phyloP scores from a whole-genome alignment of 495 filamentous ascomycete species.

The Xylaria scruposa region DNA sequence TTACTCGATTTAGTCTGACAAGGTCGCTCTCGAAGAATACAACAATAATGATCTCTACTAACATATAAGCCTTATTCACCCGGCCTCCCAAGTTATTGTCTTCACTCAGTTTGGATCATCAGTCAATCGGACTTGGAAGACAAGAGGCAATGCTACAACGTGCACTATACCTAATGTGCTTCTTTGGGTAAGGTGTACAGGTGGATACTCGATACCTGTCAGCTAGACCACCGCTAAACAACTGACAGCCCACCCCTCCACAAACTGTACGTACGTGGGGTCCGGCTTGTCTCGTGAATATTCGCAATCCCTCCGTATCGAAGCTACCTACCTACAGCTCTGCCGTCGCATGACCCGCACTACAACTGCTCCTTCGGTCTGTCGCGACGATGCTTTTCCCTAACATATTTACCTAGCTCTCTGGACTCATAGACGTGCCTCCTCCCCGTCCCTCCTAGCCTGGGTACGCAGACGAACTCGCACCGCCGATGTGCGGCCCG shows the following conservation, averaged over 20 bases:
- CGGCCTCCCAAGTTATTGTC: too few species aligned
- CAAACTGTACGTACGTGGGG: not conserved
- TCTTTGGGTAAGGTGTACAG: not conserved
- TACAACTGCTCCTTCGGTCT: not conserved
- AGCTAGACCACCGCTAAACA: not conserved
- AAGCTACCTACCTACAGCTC: conserved; percentile 15
- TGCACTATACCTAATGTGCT: too few species aligned
- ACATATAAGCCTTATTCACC: too few species aligned
- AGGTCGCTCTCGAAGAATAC: too few species aligned
- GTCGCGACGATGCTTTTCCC: conserved; percentile 24
- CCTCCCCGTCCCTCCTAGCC: not conserved
- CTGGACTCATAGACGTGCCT: conserved; percentile 16
- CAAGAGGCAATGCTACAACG: too few species aligned
- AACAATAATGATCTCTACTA: too few species aligned
- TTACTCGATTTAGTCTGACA: too few species aligned
- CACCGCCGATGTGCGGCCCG: conserved; percentile 28
- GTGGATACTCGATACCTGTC: not conserved
- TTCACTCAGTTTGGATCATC: too few species aligned
- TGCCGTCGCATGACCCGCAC: conserved; percentile 1
- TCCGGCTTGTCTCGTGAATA: conserved; percentile 9
- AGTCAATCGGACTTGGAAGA: too few species aligned
- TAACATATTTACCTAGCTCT: conserved; percentile 16
- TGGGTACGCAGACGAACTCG: conserved; percentile 10
- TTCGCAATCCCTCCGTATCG: conserved; percentile 10
- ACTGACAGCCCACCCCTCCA: not conserved